Conservation (phyloP, 768 basidiomycete genomes). For the Collybia sordida region DNA sequence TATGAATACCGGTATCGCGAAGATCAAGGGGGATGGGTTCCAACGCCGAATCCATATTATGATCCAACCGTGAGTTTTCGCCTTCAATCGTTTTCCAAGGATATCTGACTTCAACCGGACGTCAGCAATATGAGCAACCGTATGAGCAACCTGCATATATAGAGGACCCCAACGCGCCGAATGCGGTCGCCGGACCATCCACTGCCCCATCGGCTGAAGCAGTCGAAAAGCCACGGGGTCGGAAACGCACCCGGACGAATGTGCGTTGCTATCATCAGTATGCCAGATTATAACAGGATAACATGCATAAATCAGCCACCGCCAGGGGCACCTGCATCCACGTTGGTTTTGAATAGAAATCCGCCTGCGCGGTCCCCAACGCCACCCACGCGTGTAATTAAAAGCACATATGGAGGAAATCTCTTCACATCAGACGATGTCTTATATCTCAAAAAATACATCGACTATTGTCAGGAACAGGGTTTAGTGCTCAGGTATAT, state of each 20-base stretch:
- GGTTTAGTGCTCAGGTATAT: constrained; percentile 74
- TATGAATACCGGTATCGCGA: constrained; percentile 67
- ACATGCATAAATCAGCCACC: constrained; percentile 37
- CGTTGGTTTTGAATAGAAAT: constrained; percentile 64
- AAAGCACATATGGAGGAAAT: constrained; percentile 89
- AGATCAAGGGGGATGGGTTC: constrained; percentile 53
- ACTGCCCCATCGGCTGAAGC: constrained; percentile 22
- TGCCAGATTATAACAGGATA: background rate
- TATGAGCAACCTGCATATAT: constrained; percentile 61
- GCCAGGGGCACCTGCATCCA: constrained; percentile 66
- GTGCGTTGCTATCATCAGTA: constrained; percentile 20
- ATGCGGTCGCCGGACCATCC: constrained; percentile 39
- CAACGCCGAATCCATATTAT: constrained; percentile 53
- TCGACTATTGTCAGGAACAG: constrained; percentile 88
- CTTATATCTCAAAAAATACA: constrained; percentile 81
- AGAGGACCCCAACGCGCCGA: constrained; percentile 47
- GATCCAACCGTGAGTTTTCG: constrained; percentile 45
- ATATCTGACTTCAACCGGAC: no score
- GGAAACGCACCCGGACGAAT: constrained; percentile 66
- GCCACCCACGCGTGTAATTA: constrained; percentile 79
- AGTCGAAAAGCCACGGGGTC: constrained; percentile 55
- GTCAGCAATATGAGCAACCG: constrained; percentile 47
- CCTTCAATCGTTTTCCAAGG: no score
- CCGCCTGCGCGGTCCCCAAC: constrained; percentile 80
- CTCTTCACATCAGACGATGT: constrained; percentile 85